Evolutionary conservation across 306 rosid genomes (phyloP), one percentile per base, ranked within the genome.

Genomic region (Glycine tomentella): DNA sequence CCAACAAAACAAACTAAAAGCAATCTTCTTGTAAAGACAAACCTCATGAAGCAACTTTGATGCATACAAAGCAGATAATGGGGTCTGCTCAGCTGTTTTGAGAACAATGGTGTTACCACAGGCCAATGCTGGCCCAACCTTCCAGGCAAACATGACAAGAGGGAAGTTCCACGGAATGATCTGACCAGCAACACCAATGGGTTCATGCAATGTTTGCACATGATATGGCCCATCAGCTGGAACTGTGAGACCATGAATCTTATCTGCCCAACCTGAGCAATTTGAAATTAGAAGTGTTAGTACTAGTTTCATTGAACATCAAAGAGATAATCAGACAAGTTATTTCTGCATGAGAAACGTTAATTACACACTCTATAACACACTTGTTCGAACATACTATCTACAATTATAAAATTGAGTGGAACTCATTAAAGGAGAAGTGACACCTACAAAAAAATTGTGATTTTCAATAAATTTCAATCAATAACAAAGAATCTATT

Each of bases 81-180:
- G 97, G 55, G 97, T 93, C 84, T 88, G 97, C 86, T 93, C 97
- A n/a, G 94, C 97, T 16, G 97, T 88, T 88, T 93, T 91, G 62
- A 93, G 42, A 73, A 91, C 94, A 63, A 91, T 0, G 9, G 97
- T 83, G 87, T 93, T 93, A 69, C 74, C 74, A 69, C 74, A 69
- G 38, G 74, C 74, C 74, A 69, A 69, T 69, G 74, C 74, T 69
- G 74, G 74, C 15, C 74, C 55, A 69, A 69, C 38, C 56, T 69
- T 69, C 74, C 74, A 69, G 52, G 40, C 55, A 69, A 69, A 46
- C 74, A 69, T 69, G 56, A 69, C 4, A 45, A 69, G 74, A 69
- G 74, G 74, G 36, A 69, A 69, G 74, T 69, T 69, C 74, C 74
- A 69, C 10, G 74, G 74, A 33, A 69, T 69, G 74, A 69, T 69